Conservation (phyloP, 176 grass and related monocot genomes). For the Stipa capillata region DNA sequence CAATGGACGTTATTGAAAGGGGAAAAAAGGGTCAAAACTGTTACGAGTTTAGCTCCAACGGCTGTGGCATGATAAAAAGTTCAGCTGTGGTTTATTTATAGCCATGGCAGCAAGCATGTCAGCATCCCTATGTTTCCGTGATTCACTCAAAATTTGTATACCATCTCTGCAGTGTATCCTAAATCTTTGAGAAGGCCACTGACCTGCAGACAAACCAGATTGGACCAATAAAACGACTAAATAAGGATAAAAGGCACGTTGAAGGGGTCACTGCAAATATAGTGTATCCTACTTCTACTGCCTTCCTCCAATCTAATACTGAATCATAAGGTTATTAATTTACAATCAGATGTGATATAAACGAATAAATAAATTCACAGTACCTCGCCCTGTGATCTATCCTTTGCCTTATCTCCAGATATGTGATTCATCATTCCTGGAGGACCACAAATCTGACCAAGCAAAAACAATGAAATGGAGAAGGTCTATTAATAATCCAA, state of each 20-base stretch:
- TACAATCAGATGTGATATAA: background rate
- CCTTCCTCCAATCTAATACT: background rate
- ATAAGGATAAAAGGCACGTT: background rate
- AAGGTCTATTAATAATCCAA: background rate
- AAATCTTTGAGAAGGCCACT: slow-evolving; percentile 77
- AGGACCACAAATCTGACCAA: slow-evolving; percentile 82
- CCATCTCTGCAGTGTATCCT: slow-evolving; percentile 75
- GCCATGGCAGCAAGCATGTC: slow-evolving; percentile 16
- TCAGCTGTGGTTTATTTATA: slow-evolving; percentile 18
- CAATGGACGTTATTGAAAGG: background rate
- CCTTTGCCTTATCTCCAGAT: slow-evolving; percentile 83
- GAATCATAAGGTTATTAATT: background rate
- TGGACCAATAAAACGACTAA: background rate
- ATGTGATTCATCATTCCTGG: slow-evolving; percentile 97
- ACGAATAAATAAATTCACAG: background rate
- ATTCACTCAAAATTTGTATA: slow-evolving; percentile 82
- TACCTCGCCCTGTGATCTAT: slow-evolving; percentile 93
- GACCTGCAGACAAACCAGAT: slow-evolving; percentile 36
- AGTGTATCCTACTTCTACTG: background rate
- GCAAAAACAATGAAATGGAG: background rate
- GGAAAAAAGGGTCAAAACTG: slow-evolving; percentile 1
- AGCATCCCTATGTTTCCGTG: background rate
- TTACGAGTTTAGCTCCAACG: background rate
- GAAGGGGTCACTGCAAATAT: background rate
- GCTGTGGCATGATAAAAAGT: background rate